phyloP scores from a whole-genome alignment of 768 basidiomycete genomes.

The Suillus brevipes region DNA sequence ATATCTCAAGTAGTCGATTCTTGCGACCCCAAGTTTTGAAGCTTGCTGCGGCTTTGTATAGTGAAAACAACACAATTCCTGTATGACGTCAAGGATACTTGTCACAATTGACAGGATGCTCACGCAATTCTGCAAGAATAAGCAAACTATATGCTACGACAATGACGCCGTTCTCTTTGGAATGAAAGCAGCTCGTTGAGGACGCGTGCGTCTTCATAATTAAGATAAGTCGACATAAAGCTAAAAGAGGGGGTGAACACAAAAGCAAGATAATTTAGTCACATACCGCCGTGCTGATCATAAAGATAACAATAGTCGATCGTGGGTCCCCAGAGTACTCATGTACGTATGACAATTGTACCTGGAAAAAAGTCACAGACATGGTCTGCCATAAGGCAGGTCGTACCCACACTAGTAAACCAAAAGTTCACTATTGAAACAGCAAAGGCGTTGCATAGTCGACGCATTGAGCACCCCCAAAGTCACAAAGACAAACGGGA shows the following conservation, averaged over 20 bases:
- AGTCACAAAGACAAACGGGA: neutral
- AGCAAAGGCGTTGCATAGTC: neutral
- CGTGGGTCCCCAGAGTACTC: neutral
- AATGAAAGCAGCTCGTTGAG: neutral
- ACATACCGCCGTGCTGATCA: neutral
- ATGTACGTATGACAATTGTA: neutral
- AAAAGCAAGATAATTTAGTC: too few species aligned
- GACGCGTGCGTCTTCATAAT: neutral
- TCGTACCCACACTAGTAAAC: neutral
- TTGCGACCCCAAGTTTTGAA: neutral
- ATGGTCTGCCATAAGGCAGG: neutral
- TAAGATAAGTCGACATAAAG: neutral
- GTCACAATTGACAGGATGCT: neutral
- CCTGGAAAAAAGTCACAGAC: neutral
- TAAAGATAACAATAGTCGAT: neutral
- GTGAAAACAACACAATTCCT: neutral
- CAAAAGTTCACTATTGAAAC: neutral
- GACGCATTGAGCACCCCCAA: neutral
- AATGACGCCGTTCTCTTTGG: neutral
- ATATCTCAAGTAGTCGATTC: neutral
- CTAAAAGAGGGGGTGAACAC: neutral
- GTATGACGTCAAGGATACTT: neutral
- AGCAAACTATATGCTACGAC: neutral
- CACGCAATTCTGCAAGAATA: neutral
- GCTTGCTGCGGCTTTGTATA: neutral